Percentiles rank a stretch among this genome's conserved stretches.
These are phyloP conservation scores for Malus asiatica DNA, from an alignment of 306 rosid species.

Conservation along the genomic window DNA sequence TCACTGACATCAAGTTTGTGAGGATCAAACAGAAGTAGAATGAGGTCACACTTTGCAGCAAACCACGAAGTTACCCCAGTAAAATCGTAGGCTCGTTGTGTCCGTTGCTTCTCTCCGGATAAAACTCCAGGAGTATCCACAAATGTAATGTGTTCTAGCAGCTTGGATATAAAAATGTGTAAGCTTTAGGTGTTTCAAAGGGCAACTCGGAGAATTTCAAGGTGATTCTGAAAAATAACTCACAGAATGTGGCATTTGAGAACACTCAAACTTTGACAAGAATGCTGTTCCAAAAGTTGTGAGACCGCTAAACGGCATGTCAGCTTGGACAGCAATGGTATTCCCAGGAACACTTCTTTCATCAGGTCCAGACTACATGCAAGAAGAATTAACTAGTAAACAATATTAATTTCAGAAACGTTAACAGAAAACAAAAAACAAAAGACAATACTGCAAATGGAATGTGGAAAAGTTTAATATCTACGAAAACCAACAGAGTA, in stretches of 20 bases:
- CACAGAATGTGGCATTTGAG: slow-evolving; percentile 95
- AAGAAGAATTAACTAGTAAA: neutral
- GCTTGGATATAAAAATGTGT: slow-evolving; percentile 27
- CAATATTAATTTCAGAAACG: neutral
- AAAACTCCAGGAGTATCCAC: slow-evolving; percentile 97
- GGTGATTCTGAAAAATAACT: slow-evolving; percentile 20
- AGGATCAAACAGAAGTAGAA: slow-evolving; percentile 89
- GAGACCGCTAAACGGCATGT: slow-evolving; percentile 90
- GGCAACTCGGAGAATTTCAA: neutral
- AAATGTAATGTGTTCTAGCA: slow-evolving; percentile 79
- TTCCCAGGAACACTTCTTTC: slow-evolving; percentile 98
- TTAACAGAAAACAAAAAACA: neutral
- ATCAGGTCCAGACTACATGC: slow-evolving; percentile 73
- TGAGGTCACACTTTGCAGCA: slow-evolving; percentile 88
- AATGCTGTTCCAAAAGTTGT: slow-evolving; percentile 78
- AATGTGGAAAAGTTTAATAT: neutral
- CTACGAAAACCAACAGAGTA: neutral
- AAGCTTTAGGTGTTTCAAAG: slow-evolving; percentile 11
- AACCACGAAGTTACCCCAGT: slow-evolving; percentile 98
- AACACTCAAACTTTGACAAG: slow-evolving; percentile 92
- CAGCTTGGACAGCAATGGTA: slow-evolving; percentile 94
- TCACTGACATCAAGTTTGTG: slow-evolving; percentile 96
- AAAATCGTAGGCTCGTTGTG: slow-evolving; percentile 81
- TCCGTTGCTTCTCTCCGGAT: slow-evolving; percentile 95
- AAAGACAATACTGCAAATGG: neutral